Evolutionary conservation across 2,329 filamentous ascomycete genomes (phyloP).

Genomic region (Emmonsia crescens): DNA sequence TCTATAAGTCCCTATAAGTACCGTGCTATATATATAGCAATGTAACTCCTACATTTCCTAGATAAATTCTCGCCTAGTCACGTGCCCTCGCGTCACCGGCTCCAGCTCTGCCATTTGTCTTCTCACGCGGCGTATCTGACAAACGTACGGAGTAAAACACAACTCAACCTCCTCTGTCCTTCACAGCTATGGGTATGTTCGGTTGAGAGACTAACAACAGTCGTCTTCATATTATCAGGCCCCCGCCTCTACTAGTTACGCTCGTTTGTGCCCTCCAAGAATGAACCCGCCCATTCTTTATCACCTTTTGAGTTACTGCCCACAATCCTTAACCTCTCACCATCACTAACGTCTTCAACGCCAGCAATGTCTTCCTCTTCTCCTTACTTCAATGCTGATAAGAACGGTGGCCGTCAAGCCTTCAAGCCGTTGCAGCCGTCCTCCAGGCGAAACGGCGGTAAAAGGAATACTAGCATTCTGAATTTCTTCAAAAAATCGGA

Average conservation of each 20-base stretch:
- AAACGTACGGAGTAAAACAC: too few relatives aligned
- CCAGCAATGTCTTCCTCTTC: background rate
- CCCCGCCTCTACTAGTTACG: background rate
- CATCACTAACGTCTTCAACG: background rate
- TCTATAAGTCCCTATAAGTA: too few relatives aligned
- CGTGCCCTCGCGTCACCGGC: too few relatives aligned
- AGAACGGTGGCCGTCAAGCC: background rate
- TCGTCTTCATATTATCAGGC: background rate
- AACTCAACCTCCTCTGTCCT: too few relatives aligned
- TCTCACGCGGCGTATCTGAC: too few relatives aligned
- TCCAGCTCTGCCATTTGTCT: too few relatives aligned
- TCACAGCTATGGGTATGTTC: background rate
- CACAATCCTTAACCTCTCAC: background rate
- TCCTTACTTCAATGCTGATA: slow-evolving; percentile 1
- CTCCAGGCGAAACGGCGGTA: background rate
- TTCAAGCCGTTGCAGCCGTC: background rate
- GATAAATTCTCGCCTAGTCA: too few relatives aligned
- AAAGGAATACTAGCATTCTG: slow-evolving; percentile 53
- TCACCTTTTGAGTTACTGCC: background rate
- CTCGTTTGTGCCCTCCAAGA: background rate
- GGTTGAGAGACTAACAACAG: background rate
- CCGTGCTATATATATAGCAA: too few relatives aligned
- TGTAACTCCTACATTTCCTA: too few relatives aligned
- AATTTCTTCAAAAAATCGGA: slow-evolving; percentile 65
- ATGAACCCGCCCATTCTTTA: background rate